phyloP scores from a whole-genome alignment of 208 protist genomes.

The Trichomonas tenax region DNA sequence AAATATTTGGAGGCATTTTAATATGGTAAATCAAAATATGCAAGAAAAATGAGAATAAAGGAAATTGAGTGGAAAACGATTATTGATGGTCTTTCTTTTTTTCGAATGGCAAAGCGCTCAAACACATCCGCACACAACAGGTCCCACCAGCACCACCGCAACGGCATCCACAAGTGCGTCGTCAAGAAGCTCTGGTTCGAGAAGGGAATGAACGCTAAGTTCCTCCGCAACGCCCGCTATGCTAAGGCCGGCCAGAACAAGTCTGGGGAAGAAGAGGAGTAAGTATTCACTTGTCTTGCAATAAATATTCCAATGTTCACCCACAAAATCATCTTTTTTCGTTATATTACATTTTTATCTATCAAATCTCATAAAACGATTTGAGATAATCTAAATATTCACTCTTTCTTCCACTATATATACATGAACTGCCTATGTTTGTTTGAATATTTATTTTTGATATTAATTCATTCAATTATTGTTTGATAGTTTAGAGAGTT shows the following conservation, averaged over 20 bases:
- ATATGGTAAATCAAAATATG: too few species aligned
- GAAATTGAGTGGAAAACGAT: neutral
- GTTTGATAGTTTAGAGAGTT: too few species aligned
- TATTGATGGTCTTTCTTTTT: neutral
- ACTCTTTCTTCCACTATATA: too few species aligned
- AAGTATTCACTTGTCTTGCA: neutral
- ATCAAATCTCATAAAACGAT: too few species aligned
- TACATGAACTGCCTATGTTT: too few species aligned
- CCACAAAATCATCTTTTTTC: neutral
- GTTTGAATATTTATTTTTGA: too few species aligned
- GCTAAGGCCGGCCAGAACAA: neutral
- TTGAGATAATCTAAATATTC: too few species aligned
- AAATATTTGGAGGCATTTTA: too few species aligned
- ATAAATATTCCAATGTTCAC: neutral
- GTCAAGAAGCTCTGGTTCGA: neutral
- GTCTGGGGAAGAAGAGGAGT: neutral
- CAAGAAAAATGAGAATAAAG: too few species aligned
- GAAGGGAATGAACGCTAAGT: slow-evolving; percentile 9
- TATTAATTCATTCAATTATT: too few species aligned
- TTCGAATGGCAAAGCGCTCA: neutral
- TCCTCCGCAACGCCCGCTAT: neutral
- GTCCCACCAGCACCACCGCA: neutral
- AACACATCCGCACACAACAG: slow-evolving; percentile 21
- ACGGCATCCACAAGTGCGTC: neutral
- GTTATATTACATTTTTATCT: too few species aligned